These are phyloP conservation scores for Coccinonectria pachysandricola DNA, from an alignment of 2,329 filamentous ascomycete genomes.

Conservation along the genomic window DNA sequence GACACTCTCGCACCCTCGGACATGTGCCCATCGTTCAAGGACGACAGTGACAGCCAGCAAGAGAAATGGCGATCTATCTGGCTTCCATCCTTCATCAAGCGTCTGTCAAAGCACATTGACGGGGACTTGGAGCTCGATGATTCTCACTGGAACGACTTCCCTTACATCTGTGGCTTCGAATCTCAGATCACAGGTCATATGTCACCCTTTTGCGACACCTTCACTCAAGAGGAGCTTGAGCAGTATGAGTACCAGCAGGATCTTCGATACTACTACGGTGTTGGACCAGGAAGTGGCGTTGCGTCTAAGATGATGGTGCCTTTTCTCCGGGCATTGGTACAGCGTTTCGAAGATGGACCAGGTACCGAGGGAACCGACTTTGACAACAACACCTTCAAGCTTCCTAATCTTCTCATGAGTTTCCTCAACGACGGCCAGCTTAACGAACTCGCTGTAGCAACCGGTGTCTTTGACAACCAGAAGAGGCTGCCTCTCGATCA, in stretches of 20 bases:
- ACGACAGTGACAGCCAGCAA: constrained; percentile 39
- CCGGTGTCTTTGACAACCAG: constrained; percentile 52
- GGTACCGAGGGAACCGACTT: constrained; percentile 34
- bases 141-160: constrained; percentile 46
- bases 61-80: constrained; percentile 40
- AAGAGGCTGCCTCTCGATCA: constrained; percentile 34
- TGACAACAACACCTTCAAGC: constrained; percentile 34
- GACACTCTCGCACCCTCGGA: constrained; percentile 55
- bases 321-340: constrained; percentile 43
- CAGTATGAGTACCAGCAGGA: constrained; percentile 60
- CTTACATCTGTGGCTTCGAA: constrained; percentile 63
- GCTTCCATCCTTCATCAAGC: constrained; percentile 39
- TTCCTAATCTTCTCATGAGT: constrained; percentile 48
- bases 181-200: constrained; percentile 52
- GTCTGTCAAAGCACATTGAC: constrained; percentile 42
- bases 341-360: constrained; percentile 42
- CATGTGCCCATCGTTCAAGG: constrained; percentile 48
- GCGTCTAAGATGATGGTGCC: constrained; percentile 51
- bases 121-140: constrained; percentile 45
- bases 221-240: constrained; percentile 50
- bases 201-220: constrained; percentile 53
- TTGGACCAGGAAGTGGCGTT: constrained; percentile 45
- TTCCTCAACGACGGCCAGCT: constrained; percentile 61
- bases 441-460: constrained; percentile 47
- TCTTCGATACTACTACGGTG: constrained; percentile 57